Evolutionary conservation across 2,329 filamentous ascomycete genomes (phyloP), one percentile per base, ranked within the genome.

Genomic region (Scedosporium apiospermum): DNA sequence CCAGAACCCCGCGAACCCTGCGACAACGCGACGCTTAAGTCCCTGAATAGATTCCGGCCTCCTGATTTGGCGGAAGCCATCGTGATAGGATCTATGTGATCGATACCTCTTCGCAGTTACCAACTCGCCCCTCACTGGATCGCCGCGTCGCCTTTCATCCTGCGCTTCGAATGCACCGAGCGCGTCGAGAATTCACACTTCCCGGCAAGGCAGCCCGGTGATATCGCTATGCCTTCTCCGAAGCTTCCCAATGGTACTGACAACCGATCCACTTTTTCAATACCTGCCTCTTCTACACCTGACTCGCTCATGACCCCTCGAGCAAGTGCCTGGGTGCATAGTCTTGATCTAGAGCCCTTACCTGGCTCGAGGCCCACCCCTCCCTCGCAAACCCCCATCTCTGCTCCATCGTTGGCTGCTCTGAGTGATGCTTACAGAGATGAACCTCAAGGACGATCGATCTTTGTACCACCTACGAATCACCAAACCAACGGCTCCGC

Each of bases 401-500:
- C 49, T 2, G 12, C 30, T 30, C 34, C 27, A 34, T n/a, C 14
- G 4, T 10, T 14, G n/a, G 27, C 16, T 34, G 55, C 21, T 10
- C 27, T 23, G 26, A n/a, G 34, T 34, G 55, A 58, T 58, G 27
- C 55, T 58, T n/a, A 58, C 55, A 58, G 5, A 14, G 6, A 18
- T 23, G 26, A 10, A 6, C n/a, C 23, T 38, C 14, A 55, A 61
- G 60, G 60, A 30, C 60, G 49, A 34, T 55, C 60, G 60, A 61
- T 61, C 60, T 57, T 61, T 34, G 49, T 42, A 12, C 38, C 60
- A 18, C 14, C 51, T 18, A 14, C 55, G 26, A 41, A 12, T 38
- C 6, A 5, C 30, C 46, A 61, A 27, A 30, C 30, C 46, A 61
- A 61, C 41, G 60, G 60, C 18, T 12, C 60, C 26, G 3, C 69